phyloP scores from a whole-genome alignment of 352 stramenopile genomes.

The Pythium aristosporum region DNA sequence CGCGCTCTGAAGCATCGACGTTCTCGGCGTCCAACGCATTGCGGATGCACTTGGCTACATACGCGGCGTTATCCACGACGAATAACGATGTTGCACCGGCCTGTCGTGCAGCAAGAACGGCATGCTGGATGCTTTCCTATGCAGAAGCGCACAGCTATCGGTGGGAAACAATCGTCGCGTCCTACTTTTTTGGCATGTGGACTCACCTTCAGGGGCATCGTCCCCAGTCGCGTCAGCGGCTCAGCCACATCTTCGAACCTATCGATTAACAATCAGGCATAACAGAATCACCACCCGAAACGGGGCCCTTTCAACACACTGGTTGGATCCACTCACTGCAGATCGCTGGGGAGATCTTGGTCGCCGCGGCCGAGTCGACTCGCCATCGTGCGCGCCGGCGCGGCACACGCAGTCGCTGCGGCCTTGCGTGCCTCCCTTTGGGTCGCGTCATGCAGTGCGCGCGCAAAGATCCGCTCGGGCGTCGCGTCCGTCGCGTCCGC shows the following conservation, averaged over 20 bases:
- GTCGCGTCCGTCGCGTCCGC: conserved; percentile 25
- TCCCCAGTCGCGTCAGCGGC: not conserved
- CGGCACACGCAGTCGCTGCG: conserved; percentile 40
- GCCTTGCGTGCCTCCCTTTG: conserved; percentile 23
- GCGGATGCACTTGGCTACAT: conserved; percentile 9
- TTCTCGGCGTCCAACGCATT: not conserved
- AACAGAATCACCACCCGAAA: not conserved
- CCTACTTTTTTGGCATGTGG: not conserved
- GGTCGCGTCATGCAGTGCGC: conserved; percentile 42
- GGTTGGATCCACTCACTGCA: not conserved
- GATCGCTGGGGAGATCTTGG: conserved; percentile 7
- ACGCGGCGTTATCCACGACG: conserved; percentile 5
- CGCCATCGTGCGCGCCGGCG: conserved; percentile 35
- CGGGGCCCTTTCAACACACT: not conserved
- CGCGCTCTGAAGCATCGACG: not conserved
- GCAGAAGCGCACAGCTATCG: not conserved
- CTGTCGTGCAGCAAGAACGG: not conserved
- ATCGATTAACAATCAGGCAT: not conserved
- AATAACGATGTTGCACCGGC: not conserved
- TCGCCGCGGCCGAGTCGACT: conserved; percentile 17
- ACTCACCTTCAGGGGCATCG: not conserved
- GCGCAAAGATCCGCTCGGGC: conserved; percentile 51
- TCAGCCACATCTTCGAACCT: not conserved
- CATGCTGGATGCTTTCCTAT: conserved; percentile 2
- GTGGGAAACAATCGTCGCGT: not conserved